These are phyloP conservation scores for Viridothelium virens DNA, from an alignment of 495 filamentous ascomycete genomes.

Conservation along the genomic window DNA sequence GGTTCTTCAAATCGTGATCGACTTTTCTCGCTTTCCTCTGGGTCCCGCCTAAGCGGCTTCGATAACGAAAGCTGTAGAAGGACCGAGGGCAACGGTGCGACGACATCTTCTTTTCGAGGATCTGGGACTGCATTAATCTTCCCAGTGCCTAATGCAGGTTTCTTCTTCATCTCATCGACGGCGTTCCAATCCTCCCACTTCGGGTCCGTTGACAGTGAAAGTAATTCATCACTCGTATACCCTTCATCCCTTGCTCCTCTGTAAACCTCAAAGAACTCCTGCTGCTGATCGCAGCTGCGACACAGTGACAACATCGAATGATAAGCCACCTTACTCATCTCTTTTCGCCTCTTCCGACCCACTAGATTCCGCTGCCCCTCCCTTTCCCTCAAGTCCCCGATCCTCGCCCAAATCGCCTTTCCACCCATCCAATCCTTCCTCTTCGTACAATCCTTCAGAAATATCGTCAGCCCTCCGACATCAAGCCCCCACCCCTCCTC, in stretches of 20 bases:
- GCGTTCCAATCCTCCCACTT: not conserved
- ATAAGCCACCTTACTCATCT: not conserved
- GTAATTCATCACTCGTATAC: not conserved
- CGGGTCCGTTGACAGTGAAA: not conserved
- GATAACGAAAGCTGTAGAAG: not conserved
- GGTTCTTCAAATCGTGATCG: too few species aligned
- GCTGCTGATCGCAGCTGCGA: not conserved
- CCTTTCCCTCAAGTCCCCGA: not conserved
- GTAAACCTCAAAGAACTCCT: not conserved
- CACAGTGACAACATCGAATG: not conserved
- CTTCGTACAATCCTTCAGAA: slow-evolving; percentile 29
- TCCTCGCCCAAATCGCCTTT: not conserved
- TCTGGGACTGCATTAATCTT: not conserved
- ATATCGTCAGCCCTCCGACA: slow-evolving; percentile 22
- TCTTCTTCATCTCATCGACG: not conserved
- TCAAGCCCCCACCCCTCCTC: slow-evolving; percentile 34
- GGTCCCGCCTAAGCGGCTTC: not conserved
- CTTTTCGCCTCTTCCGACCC: not conserved
- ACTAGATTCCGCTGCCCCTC: not conserved
- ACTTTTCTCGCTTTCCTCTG: not conserved
- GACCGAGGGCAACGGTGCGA: not conserved
- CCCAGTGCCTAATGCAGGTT: not conserved
- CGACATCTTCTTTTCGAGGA: not conserved
- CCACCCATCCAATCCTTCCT: not conserved
- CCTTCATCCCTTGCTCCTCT: not conserved